A percentile compares a stretch with the other conserved stretches of the same genome.
phyloP scores from a whole-genome alignment of 352 stramenopile genomes.

The Phytophthora podocarpi region DNA sequence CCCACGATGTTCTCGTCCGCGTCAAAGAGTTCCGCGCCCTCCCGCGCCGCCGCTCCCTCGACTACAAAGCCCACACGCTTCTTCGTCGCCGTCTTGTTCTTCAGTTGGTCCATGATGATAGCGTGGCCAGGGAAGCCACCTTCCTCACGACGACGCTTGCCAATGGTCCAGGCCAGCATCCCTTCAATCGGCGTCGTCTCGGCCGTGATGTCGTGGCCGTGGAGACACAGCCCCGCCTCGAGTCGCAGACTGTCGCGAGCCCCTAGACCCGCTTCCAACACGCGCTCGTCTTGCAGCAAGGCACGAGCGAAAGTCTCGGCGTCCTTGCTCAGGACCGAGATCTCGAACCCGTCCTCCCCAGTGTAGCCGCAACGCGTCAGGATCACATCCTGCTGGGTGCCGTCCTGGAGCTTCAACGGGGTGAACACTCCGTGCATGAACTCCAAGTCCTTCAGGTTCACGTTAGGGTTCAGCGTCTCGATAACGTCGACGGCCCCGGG shows the following conservation, averaged over 20 bases:
- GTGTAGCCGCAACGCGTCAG: slow-evolving; percentile 98
- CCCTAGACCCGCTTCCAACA: slow-evolving; percentile 94
- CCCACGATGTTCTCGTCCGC: slow-evolving; percentile 78
- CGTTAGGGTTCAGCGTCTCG: slow-evolving; percentile 76
- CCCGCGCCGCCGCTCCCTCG: slow-evolving; percentile 94
- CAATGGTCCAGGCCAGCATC: slow-evolving; percentile 93
- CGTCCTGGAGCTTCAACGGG: slow-evolving; percentile 53
- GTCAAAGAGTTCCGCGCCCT: slow-evolving; percentile 94
- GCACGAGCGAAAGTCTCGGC: slow-evolving; percentile 59
- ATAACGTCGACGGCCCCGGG: slow-evolving; percentile 91
- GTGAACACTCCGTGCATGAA: slow-evolving; percentile 97
- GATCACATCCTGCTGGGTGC: slow-evolving; percentile 81
- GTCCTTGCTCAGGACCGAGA: slow-evolving; percentile 87
- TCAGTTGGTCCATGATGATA: slow-evolving; percentile 94
- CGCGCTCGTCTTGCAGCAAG: slow-evolving; percentile 64
- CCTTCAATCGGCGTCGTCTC: slow-evolving; percentile 96
- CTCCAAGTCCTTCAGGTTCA: slow-evolving; percentile 92
- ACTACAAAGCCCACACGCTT: slow-evolving; percentile 97
- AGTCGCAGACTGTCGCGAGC: slow-evolving; percentile 97
- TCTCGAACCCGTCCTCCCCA: slow-evolving; percentile 99
- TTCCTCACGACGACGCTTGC: slow-evolving; percentile 83
- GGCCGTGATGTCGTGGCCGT: slow-evolving; percentile 98
- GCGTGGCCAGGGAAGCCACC: slow-evolving; percentile 95
- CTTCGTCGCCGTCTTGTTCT: slow-evolving; percentile 92
- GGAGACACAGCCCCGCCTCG: slow-evolving; percentile 98